Evolutionary conservation across 1,284 basidiomycete genomes (phyloP).

Genomic region (Mycena sp.): DNA sequence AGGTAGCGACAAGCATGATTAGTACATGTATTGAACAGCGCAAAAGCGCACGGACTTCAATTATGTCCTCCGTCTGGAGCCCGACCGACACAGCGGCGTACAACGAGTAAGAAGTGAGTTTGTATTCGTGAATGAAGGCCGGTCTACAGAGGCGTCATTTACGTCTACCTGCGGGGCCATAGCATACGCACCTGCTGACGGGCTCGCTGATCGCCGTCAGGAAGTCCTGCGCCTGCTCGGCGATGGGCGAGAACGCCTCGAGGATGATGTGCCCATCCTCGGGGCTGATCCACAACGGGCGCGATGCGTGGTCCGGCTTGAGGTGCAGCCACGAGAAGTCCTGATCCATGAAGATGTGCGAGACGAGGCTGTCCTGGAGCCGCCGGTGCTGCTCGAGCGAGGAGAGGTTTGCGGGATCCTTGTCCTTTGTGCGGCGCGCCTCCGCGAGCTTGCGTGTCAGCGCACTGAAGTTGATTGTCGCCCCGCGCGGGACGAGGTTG

Average conservation of each 20-base stretch:
- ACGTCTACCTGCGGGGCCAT: conserved; percentile 31
- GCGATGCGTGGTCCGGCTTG: conserved; percentile 89
- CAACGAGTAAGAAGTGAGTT: conserved; percentile 96
- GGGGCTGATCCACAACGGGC: conserved; percentile 95
- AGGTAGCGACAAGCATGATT: conserved; percentile 26
- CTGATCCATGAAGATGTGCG: conserved; percentile 81
- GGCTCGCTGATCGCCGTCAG: conserved; percentile 98
- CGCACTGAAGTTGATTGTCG: conserved; percentile 85
- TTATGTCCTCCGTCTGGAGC: conserved; percentile 97
- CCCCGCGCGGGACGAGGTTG: conserved; percentile 68
- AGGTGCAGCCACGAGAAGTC: conserved; percentile 89
- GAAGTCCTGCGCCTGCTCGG: conserved; percentile 98
- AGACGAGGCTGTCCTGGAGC: conserved; percentile 77
- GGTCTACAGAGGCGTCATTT: conserved; percentile 66
- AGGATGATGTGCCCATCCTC: conserved; percentile 95
- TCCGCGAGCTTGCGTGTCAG: conserved; percentile 79
- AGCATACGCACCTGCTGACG: conserved; percentile 86
- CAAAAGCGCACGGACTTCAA: conserved; percentile 78
- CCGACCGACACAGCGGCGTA: conserved; percentile 99
- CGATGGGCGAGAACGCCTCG: conserved; percentile 96
- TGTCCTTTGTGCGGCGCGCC: conserved; percentile 56
- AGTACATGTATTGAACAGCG: conserved; percentile 3
- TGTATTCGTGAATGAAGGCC: conserved; percentile 98
- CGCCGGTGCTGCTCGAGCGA: conserved; percentile 68
- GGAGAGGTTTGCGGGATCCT: conserved; percentile 52